These are phyloP conservation scores for Saitoella complicata DNA, from an alignment of 805 yeast species.

Conservation along the genomic window DNA sequence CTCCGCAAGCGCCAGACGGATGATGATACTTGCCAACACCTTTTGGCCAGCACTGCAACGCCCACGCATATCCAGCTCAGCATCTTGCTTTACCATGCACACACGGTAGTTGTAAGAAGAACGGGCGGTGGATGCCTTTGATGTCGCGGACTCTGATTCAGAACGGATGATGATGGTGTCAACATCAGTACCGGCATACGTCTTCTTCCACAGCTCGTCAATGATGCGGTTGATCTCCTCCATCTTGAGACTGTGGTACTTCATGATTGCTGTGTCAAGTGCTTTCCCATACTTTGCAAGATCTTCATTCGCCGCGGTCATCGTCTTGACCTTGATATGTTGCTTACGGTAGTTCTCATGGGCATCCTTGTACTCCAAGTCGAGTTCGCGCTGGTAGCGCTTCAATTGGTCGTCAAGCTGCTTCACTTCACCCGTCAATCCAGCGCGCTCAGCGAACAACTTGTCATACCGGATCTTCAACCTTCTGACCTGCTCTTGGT, in stretches of 20 bases:
- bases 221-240: slow-evolving; percentile 73
- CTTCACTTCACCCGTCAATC: slow-evolving; percentile 55
- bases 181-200: slow-evolving; percentile 90
- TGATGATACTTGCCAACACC: slow-evolving; percentile 80
- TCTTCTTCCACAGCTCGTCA: slow-evolving; percentile 84
- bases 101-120: slow-evolving; percentile 21
- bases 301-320: slow-evolving; percentile 62
- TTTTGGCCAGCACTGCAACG: slow-evolving; percentile 97
- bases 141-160: slow-evolving; percentile 37
- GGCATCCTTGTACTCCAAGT: slow-evolving; percentile 54
- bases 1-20: slow-evolving; percentile 82
- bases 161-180: slow-evolving; percentile 77
- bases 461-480: slow-evolving; percentile 35
- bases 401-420: slow-evolving; percentile 62
- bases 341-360: slow-evolving; percentile 49
- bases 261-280: slow-evolving; percentile 84
- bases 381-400: slow-evolving; percentile 40
- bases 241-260: slow-evolving; percentile 82
- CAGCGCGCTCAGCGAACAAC: slow-evolving; percentile 32
- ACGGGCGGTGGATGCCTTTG: slow-evolving; percentile 21
- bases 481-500: slow-evolving; percentile 39
- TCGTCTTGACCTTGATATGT: slow-evolving; percentile 62
- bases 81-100: slow-evolving; percentile 84
- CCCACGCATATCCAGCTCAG: slow-evolving; percentile 94
- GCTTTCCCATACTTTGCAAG: slow-evolving; percentile 68